Evolutionary conservation across 306 rosid genomes (phyloP).

Genomic region (Herpetospermum pedunculosum): DNA sequence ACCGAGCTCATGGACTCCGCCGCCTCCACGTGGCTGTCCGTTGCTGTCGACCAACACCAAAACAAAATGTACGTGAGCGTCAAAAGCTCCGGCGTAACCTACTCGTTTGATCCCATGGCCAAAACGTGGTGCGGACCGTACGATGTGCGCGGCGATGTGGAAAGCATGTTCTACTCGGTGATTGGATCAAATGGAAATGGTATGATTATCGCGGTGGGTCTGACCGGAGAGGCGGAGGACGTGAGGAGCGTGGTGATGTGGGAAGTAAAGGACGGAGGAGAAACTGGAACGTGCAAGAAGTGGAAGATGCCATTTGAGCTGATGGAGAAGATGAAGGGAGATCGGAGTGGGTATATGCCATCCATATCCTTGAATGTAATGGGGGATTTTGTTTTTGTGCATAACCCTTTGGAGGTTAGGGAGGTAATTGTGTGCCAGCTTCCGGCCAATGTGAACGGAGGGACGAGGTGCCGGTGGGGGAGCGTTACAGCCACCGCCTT

Average conservation of each 20-base stretch:
- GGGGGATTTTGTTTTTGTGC: slow-evolving; percentile 34
- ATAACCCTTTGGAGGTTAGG: slow-evolving; percentile 20
- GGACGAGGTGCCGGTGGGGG: slow-evolving; percentile 34
- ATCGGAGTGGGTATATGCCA: slow-evolving; percentile 23
- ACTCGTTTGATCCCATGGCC: background rate
- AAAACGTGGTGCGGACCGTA: background rate
- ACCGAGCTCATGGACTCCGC: background rate
- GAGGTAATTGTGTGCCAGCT: slow-evolving; percentile 43
- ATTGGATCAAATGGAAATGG: background rate
- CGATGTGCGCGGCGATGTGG: background rate
- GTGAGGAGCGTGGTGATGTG: background rate
- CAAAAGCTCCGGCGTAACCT: background rate
- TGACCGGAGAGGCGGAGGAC: background rate
- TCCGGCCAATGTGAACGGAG: no score
- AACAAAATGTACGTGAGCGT: background rate
- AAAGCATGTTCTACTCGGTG: background rate
- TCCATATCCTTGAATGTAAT: slow-evolving; percentile 29
- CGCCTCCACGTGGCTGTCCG: background rate
- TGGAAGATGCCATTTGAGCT: slow-evolving; percentile 16
- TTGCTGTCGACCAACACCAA: background rate
- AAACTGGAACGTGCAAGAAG: background rate
- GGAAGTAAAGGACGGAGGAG: background rate
- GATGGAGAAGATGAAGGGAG: slow-evolving; percentile 26
- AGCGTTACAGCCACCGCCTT: slow-evolving; percentile 24
- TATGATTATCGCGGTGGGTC: background rate